Base-by-base conservation (phyloP, 345 rosid genomes). In the Ceriops tagal region DNA sequence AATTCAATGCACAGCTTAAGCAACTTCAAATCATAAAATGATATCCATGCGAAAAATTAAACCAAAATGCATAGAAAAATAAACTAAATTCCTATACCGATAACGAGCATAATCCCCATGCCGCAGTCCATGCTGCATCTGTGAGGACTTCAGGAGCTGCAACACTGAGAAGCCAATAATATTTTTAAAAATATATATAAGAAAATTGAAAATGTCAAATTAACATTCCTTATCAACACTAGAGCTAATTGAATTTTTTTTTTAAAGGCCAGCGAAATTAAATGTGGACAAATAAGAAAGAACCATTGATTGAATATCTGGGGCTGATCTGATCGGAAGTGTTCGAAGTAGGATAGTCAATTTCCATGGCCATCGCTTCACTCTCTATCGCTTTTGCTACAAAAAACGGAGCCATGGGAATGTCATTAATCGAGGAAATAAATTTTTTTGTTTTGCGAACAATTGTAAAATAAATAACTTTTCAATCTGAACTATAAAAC, bases 121-220 rank as follows among this genome's bases (percentile, higher is more conserved):
- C 62, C 98, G 93, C 85, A 95, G 73, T 63, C 98, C 99, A 70
- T 95, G 99, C 79, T 95, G 99, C 90, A 93, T 88, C 80, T 95
- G 97, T 63, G 98, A 87, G 63, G 97, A 75, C 73, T 92, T 95
- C 73, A 90, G 80, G 56, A 95, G 88, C 85, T 90, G 96, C 84
- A 95, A 74, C 68, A 92, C 99, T 95, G 85, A 39, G 47, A 49
- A 6, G 26, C 28, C 46, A 22, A 55, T 58, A 61, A 59, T 68
- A 43, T 43, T 43, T 3, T 53, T 64, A 32, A 49, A 70, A 16
- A 65, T 5, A 34, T 22, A 56, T 1, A 34, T 22, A 56, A 6
- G 10, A 20, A 70, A 27, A 55, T 51, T 21, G n/a, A 68, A 28
- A 10, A 31, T 71, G 6, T 37, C n/a, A 30, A 11, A 37, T 26